Base-by-base conservation (phyloP, 306 rosid genomes). In the Adenanthera pavonina region DNA sequence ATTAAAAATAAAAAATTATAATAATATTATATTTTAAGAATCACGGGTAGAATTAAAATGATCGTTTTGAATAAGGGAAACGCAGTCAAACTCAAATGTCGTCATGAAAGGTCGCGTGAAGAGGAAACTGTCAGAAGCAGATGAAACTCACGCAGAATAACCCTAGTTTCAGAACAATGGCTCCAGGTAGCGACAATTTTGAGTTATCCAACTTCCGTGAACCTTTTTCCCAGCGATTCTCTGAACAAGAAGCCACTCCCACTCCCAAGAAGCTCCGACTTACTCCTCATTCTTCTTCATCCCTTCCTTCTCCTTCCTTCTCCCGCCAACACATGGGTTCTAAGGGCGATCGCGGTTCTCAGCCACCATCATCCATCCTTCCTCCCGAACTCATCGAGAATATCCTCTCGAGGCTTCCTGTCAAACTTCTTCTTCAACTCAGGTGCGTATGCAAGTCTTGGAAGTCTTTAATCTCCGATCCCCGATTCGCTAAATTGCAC, bases 391-490 rank as follows among this genome's bases (percentile, higher is more conserved):
- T 84, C 73, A 47, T 87, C 1, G 8, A 0, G 3, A 76, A 85
- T 60, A 82, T 87, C 46, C 87, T 87, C 33, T 47, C 10, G 0
- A 41, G 78, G 47, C 73, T 87, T 2, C 85, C 88, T 0, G 81
- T 80, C 9, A 84, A 76, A n/a, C 17, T 0, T 13, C 86, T 87
- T 44, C 17, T 72, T 5, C 88, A 54, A 60, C 2, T 84, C 68
- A 73, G 47, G 48, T 75, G 83, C 36, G 75, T 79, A 1, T 76
- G 81, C 34, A 79, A 84, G 57, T 72, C 74, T 0, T 87, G 87
- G 87, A 78, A 84, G 5, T 54, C 85, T n/a, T 74, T 87, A 1
- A 87, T 87, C 40, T 87, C 85, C 57, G 74, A 82, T 77, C 83
- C 85, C 65, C 59, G 77, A 16, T 87, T 87, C 62, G 83, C 74